These are phyloP conservation scores for Calocera viscosa DNA, from an alignment of 768 basidiomycete genomes.

Conservation along the genomic window DNA sequence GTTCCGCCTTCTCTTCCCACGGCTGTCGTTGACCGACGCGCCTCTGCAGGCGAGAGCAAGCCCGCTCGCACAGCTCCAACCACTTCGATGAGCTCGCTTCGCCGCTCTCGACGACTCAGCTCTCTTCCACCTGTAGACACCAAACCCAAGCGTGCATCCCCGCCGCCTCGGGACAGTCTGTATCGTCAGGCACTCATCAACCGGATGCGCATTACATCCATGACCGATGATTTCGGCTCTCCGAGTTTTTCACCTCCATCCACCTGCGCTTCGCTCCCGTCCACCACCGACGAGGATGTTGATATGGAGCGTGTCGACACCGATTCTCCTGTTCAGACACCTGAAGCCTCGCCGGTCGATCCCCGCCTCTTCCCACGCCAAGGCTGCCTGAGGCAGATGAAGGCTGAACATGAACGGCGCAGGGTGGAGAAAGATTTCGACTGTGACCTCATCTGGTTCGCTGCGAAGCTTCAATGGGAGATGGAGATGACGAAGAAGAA, in stretches of 20 bases:
- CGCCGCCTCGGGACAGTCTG: background rate
- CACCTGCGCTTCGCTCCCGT: background rate
- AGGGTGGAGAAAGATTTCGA: background rate
- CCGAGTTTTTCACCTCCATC: background rate
- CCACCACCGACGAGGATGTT: background rate
- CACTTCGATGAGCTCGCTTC: background rate
- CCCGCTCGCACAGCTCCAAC: background rate
- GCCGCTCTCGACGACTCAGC: background rate
- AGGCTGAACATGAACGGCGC: background rate
- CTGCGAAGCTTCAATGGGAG: slow-evolving; percentile 4
- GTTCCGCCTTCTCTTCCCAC: background rate
- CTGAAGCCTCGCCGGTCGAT: background rate
- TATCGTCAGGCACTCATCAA: slow-evolving; percentile 1
- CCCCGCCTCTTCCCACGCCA: background rate
- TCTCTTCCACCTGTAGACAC: background rate
- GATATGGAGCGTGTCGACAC: slow-evolving; percentile 7
- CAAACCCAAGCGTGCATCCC: background rate
- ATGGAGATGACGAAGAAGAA: slow-evolving; percentile 1
- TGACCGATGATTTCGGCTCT: background rate
- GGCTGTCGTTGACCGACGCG: background rate
- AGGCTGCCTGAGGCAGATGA: slow-evolving; percentile 8
- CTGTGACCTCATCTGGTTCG: background rate
- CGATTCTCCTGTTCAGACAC: background rate
- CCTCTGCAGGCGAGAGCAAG: background rate
- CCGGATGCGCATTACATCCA: background rate